Percentiles rank a stretch among this genome's conserved stretches.
Conservation (phyloP, 495 filamentous ascomycete species). For the Talaromyces proteolyticus region DNA sequence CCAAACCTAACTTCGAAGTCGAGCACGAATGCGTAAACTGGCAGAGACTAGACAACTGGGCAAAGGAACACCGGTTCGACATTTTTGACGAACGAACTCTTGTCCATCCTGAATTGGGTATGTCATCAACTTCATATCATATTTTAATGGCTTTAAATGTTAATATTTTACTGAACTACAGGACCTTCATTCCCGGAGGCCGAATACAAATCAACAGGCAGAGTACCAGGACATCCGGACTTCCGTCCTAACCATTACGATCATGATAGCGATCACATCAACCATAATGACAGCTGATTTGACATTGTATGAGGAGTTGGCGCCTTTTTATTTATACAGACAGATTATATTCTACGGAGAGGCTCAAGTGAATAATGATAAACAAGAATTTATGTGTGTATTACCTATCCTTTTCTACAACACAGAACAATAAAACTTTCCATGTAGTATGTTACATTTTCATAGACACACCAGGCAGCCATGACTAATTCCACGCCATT, state of each 20-base stretch:
- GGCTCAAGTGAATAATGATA: no score
- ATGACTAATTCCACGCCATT: no score
- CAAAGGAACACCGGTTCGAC: constrained; percentile 4
- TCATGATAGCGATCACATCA: not conserved
- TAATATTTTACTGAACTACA: not conserved
- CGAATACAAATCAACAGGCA: not conserved
- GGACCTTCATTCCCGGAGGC: not conserved
- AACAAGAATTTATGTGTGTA: no score
- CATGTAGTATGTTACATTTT: no score
- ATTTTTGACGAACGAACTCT: not conserved
- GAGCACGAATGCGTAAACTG: constrained; percentile 12
- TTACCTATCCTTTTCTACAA: no score
- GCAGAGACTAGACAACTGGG: constrained; percentile 9
- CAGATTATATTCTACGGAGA: no score
- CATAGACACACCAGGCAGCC: no score
- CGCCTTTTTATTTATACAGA: no score
- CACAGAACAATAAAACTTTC: no score
- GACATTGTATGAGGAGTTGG: no score
- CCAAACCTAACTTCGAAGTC: constrained; percentile 7
- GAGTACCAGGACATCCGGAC: not conserved
- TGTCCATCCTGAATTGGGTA: not conserved
- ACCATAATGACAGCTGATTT: not conserved
- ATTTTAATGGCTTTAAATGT: not conserved
- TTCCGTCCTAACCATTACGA: not conserved
- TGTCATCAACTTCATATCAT: not conserved